Evolutionary conservation across 331 rosid genomes (phyloP), one percentile per base, ranked within the genome.

Genomic region (Pyrus hybrid): DNA sequence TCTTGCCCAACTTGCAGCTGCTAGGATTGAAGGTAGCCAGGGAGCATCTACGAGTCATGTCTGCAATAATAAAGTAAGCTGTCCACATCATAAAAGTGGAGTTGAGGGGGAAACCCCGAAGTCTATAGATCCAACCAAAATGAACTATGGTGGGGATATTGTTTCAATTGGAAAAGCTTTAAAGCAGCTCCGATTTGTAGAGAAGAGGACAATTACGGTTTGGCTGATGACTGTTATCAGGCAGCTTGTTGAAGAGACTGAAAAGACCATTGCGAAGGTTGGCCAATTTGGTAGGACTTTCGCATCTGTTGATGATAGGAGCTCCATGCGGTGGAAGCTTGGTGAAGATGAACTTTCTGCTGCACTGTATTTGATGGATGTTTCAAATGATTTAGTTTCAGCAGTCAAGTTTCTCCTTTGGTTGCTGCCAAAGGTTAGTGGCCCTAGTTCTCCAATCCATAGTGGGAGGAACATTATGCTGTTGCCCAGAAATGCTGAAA

Each of bases 1-100:
- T 88, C 98, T 95, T 57, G 91, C 98, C 62, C 97, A 95, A 75
- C 76, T 95, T 83, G 93, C 89, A 78, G 89, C 96, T 78, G 84
- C 97, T 84, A 91, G 99, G 84, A 95, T 92, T 79, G 99, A 95
- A 81, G 97, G 97, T 79, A 92, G 99, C 82, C 98, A 91, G 86
- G 99, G 99, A 81, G 98, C 99, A 67, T 95, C 99, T 49, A 91
- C 98, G 6, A 95, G 99, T 86, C 99, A 95, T 78, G 87, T 91
- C 35, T 95, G 98, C 89, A 96, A 91, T 66, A 95, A 85, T 68
- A 92, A 81, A 87, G 92, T 92, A 61, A 85, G 80, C 83, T 95
- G 99, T 72, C 94, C 98, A 76, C 96, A 92, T 84, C 98, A 92
- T 71, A 91, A 85, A 89, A 65, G 87, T 76, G 82, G 87, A 74